Evolutionary conservation across 1,139 yeast species (phyloP).

Genomic region (Pneumocystis jirovecii): DNA sequence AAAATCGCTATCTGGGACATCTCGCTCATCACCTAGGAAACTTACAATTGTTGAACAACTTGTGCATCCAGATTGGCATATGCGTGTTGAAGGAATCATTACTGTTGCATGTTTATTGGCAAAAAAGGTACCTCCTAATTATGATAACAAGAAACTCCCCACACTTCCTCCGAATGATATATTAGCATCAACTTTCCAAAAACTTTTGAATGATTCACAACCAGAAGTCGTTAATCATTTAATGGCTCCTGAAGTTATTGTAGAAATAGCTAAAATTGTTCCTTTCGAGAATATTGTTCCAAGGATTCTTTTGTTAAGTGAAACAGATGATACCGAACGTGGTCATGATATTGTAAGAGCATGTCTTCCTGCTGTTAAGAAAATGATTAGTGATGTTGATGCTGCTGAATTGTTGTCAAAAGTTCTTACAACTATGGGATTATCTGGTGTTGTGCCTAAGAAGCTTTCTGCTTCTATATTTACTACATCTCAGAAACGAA

Average conservation of each 20-base stretch:
- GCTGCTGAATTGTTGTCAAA: slow-evolving; percentile 7
- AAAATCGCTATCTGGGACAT: background rate
- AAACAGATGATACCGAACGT: slow-evolving; percentile 9
- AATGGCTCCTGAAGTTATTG: slow-evolving; percentile 13
- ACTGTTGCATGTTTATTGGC: slow-evolving; percentile 12
- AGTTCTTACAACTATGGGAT: slow-evolving; percentile 3
- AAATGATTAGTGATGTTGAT: slow-evolving; percentile 5
- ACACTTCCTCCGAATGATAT: slow-evolving; percentile 8
- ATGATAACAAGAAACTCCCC: slow-evolving; percentile 5
- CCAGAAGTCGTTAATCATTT: slow-evolving; percentile 12
- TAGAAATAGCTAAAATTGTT: slow-evolving; percentile 7
- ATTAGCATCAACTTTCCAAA: slow-evolving; percentile 9
- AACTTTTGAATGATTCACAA: slow-evolving; percentile 10
- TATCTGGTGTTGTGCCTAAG: slow-evolving; percentile 7
- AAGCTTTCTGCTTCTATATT: background rate
- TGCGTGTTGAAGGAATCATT: slow-evolving; percentile 11
- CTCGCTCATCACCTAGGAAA: background rate
- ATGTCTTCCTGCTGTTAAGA: slow-evolving; percentile 12
- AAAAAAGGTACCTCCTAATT: slow-evolving; percentile 9
- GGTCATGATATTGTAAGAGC: slow-evolving; percentile 6
- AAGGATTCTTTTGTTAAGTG: slow-evolving; percentile 11
- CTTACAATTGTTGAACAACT: slow-evolving; percentile 10
- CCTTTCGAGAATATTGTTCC: slow-evolving; percentile 11
- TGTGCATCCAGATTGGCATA: slow-evolving; percentile 7
- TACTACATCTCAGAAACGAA: slow-evolving; percentile 13